Evolutionary conservation across 768 basidiomycete species (phyloP), one percentile per base, ranked within the genome.

Genomic region (Chalciporus chontae): DNA sequence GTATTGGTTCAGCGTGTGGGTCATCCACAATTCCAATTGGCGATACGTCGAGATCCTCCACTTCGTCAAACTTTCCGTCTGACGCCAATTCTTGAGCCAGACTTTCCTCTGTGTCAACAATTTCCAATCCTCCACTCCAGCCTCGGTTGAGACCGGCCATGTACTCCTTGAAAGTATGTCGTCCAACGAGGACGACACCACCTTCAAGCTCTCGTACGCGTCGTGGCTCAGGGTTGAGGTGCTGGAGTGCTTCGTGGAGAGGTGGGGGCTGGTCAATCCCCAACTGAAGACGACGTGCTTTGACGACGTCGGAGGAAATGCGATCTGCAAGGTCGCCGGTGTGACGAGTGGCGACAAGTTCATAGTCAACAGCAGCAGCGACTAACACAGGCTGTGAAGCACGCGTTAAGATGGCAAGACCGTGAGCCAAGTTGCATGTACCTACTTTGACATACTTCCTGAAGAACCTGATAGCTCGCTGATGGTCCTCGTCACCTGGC

Each of bases 401-500:
- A 45, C 43, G 41, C 7, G 44, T 37, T 61, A 13, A 18, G 10
- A 44, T 31, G 37, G 21, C 43, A 23, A 38, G n/a, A 38, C 31
- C 26, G 40, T 43, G 40, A 18, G 43, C 31, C 14, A 54, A 54
- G 61, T n/a, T 36, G n/a, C 56, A 46, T 57, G 48, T 40, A 60
- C 82, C 56, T 55, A 96, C 96, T 87, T 96, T 95, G 74, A 97
- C 83, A 71, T 96, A 98, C 76, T 90, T 92, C 68, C 90, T 87
- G 75, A 98, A 98, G 74, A 92, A 91, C 71, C 77, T 84, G 66
- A 90, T 73, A 49, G 84, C 78, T 51, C 88, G 80, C 65, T 94
- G 84, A 54, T 85, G 83, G 64, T 97, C 94, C 60, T 94, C 91
- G 67, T 99, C 96, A 23, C 89, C 94, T 0, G 94, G 94, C 84